These are phyloP conservation scores for Paecilomyces variotii DNA, from an alignment of 2,329 filamentous ascomycete genomes.

Conservation along the genomic window DNA sequence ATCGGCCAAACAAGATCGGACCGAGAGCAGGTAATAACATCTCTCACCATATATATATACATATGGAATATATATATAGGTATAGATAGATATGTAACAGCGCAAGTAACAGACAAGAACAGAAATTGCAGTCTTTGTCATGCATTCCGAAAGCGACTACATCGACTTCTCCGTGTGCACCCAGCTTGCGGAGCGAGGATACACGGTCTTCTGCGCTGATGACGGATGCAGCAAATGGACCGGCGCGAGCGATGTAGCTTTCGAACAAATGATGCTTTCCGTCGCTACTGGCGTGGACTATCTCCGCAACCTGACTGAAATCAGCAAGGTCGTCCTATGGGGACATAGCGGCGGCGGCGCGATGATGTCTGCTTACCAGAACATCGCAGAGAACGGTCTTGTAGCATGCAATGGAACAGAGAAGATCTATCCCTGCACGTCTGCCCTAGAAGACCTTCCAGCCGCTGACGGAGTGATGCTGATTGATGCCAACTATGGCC, in stretches of 20 bases:
- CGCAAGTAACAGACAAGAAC: background rate
- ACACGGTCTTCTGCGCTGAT: conserved; percentile 10
- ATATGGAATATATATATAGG: too few species aligned
- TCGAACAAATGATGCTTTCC: conserved; percentile 9
- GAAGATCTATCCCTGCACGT: conserved; percentile 11
- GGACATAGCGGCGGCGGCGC: conserved; percentile 37
- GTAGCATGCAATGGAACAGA: conserved; percentile 10
- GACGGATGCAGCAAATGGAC: conserved; percentile 9
- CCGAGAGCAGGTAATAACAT: background rate
- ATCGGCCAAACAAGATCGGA: conserved; percentile 4
- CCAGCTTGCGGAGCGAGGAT: conserved; percentile 9
- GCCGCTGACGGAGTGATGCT: conserved; percentile 10
- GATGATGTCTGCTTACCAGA: conserved; percentile 12
- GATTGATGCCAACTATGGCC: conserved; percentile 11
- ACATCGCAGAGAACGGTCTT: conserved; percentile 12
- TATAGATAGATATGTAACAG: background rate
- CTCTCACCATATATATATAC: background rate
- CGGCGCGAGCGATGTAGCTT: conserved; percentile 9
- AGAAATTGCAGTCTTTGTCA: conserved; percentile 10
- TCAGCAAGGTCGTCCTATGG: conserved; percentile 40
- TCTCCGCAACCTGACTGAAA: conserved; percentile 19
- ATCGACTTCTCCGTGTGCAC: conserved; percentile 8
- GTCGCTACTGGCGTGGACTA: conserved; percentile 6
- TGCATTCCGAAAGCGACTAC: conserved; percentile 12
- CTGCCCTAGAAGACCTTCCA: conserved; percentile 4